Evolutionary conservation across 2,329 filamentous ascomycete species (phyloP), one percentile per base, ranked within the genome.

Genomic region (Daldinia sp.): DNA sequence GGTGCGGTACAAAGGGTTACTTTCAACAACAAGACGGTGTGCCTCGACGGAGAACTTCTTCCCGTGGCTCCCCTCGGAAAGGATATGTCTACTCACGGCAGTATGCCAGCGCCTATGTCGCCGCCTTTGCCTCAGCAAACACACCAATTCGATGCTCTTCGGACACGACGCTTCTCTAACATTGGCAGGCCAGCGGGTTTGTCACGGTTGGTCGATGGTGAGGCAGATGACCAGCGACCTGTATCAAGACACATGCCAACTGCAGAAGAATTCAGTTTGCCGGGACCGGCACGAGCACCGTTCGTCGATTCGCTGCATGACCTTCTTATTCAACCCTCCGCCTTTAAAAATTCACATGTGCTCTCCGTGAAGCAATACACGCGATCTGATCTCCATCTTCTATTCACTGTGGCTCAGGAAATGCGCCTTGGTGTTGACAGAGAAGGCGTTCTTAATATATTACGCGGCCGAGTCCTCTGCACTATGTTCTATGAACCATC

Each of bases 401-500:
- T 99, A 55, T 98, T 99, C 86, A 97, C 95, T 6, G 92, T 99
- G 56, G 96, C 96, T 1, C 93, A 97, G 80, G 96, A 99, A 83
- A 98, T 99, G 94, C 92, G 95, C 33, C 88, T 97, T 18, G 94
- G 94, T 60, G 96, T 98, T 33, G 93, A 98, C 82, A 91, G 94
- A 56, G 92, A 97, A 76, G 96, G 96, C 67, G 92, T 96, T 33
- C 86, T 99, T 57, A 91, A 96, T 76, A 87, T 97, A 63, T 89
- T 99, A 69, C 93, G 92, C 75, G 94, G 94, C 30, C 90, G 92
- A 51, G 89, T 99, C 12, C 87, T 99, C 41, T 93, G 92, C 82
- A 96, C 93, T 1, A 89, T 99, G 84, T 99, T 99, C 87, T 99
- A 94, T 81, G 96, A 99, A 85, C 96, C 96, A 1, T 98, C 95